Evolutionary conservation across 31 red algal genomes (phyloP).

Genomic region (Porphyra umbilicalis): DNA sequence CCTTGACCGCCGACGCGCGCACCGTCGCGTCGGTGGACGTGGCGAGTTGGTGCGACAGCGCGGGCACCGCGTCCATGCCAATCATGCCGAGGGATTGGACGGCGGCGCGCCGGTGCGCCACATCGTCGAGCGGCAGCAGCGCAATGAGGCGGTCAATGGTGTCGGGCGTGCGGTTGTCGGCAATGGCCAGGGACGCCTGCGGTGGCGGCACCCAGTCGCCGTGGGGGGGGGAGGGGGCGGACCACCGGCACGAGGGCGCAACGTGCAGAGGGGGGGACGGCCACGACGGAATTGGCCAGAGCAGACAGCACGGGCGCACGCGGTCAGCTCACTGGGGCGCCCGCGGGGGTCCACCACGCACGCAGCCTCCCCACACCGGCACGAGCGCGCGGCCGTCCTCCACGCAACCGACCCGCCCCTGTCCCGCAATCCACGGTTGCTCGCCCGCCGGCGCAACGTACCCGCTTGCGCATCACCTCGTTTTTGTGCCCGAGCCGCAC

Average conservation of each 20-base stretch:
- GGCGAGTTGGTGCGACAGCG: constrained; percentile 10
- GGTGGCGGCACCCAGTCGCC: constrained; percentile 47
- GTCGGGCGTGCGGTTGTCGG: constrained; percentile 15
- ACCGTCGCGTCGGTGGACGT: constrained; percentile 21
- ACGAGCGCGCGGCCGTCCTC: no score
- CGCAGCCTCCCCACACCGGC: no score
- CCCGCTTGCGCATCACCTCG: background rate
- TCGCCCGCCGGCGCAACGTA: background rate
- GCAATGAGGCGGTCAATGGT: constrained; percentile 26
- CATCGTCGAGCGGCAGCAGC: constrained; percentile 26
- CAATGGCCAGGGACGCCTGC: constrained; percentile 31
- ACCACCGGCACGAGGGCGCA: no score
- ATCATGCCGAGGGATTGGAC: constrained; percentile 66
- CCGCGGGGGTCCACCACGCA: no score
- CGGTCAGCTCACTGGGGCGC: no score
- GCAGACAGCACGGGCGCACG: no score
- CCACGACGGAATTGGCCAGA: no score
- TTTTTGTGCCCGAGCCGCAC: background rate
- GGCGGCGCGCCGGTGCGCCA: constrained; percentile 34
- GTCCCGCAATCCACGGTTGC: no score
- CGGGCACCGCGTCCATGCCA: constrained; percentile 17
- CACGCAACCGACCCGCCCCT: no score
- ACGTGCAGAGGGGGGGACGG: no score
- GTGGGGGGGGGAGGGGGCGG: constrained; percentile 7
- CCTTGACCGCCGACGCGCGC: constrained; percentile 46